Evolutionary conservation across 148 eudicot genomes (phyloP), one percentile per base, ranked within the genome.

Genomic region (Chenopodium suecicum): DNA sequence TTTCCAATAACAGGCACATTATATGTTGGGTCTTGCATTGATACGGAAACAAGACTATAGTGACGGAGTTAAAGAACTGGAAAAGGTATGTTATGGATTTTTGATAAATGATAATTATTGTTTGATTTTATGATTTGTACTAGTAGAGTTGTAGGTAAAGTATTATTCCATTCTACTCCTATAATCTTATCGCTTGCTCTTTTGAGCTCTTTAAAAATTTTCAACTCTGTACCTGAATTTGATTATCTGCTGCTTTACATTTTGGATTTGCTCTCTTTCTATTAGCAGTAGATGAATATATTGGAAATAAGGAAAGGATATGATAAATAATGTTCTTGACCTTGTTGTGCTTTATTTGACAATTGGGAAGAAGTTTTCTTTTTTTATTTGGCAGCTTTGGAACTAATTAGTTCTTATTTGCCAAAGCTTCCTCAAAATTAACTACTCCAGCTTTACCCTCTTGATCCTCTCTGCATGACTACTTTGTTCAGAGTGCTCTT

Each of bases 1-100:
- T 74, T 71, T 81, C 58, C 50, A 16, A 44, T 75, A 70, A 79
- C 90, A 94, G 98, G 98, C 90, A 41, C 97, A 91, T 79, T 94
- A 92, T 79, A 90, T 91, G 91, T 89, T 94, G 60, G 97, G 94
- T 74, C 95, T 91, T 79, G 93, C 98, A 70, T 86, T 94, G 87
- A 85, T 91, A 54, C 89, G 88, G 84, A 88, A 78, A 83, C 63
- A 85, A 79, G 89, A 83, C 23, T 92, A 84, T 79, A 81, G 85
- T 52, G 91, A 91, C 76, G 98, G 97, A 67, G 89, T 88, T 41
- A 91, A 84, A 83, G 88, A 91, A 84, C 80, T 94, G 86, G 91
- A 94, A 82, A 92, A 84, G 85, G 98, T 94, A 86, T 74, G 84
- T 29, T 31, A 6, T 7, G 74, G 27, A 48, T 27, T 54, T 82